Percentiles rank a stretch among this genome's conserved stretches.
Conservation (phyloP, 352 stramenopile species). For the Globisporangium iwayamae region DNA sequence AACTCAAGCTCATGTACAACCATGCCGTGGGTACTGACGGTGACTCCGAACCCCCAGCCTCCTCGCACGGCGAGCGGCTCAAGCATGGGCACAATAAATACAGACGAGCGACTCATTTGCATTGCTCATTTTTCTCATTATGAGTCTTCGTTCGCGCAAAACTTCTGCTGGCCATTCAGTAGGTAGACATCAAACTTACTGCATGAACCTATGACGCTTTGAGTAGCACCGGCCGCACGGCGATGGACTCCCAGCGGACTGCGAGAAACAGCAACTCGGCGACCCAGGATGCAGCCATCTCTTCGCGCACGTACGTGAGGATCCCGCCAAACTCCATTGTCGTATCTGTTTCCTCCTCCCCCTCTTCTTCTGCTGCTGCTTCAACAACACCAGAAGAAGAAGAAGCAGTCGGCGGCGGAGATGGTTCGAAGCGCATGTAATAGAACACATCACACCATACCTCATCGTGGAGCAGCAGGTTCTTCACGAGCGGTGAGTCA, state of each 20-base stretch:
- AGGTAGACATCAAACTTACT: no score
- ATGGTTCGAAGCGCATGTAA: constrained; percentile 44
- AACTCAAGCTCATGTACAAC: no score
- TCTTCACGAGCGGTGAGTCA: constrained; percentile 42
- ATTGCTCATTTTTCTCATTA: no score
- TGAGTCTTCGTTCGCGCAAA: no score
- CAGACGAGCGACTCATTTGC: no score
- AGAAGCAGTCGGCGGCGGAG: background rate
- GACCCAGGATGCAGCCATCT: constrained; percentile 44
- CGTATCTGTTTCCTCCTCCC: constrained; percentile 3
- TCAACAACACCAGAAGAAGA: background rate
- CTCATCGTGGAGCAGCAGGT: constrained; percentile 36
- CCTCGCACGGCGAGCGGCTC: no score
- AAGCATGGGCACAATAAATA: no score
- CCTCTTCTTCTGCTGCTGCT: background rate
- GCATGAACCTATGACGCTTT: constrained; percentile 14
- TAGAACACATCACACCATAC: constrained; percentile 68
- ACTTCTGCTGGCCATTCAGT: no score
- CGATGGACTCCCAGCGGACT: constrained; percentile 49
- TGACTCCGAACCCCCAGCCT: no score
- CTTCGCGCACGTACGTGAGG: constrained; percentile 49
- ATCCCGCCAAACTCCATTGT: constrained; percentile 42
- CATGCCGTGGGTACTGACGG: no score
- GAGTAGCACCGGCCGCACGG: constrained; percentile 41
- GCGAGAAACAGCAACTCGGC: constrained; percentile 58